Evolutionary conservation across 306 rosid genomes (phyloP), one percentile per base, ranked within the genome.

Genomic region (Dalbergia cochinchinensis): DNA sequence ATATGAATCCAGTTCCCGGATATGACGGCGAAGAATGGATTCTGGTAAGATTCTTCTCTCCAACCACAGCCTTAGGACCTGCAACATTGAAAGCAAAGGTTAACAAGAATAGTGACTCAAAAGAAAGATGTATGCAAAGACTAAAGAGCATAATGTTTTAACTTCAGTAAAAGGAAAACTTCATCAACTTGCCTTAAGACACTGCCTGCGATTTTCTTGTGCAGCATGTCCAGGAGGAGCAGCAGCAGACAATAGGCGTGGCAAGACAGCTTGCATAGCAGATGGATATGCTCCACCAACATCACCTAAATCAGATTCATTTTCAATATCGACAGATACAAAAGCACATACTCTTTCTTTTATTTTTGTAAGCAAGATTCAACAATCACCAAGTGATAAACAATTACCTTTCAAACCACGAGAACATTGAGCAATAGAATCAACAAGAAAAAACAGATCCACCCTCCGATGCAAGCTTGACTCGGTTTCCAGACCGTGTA

Each of bases 11-110:
- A 96, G 78, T 73, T 93, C 98, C 63, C 94, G 85, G 83, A 96
- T 93, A 85, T 96, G 98, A 83, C 80, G 89, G 79, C 89, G 91
- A 48, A 96, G 72, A 76, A 87, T 53, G 16, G 93, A 68, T 76
- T 91, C 98, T 7, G 98, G 92, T 59, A 96, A 87, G 70, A 96
- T 89, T 82, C 87, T 90, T 82, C 96, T 90, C 80, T 91, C 90
- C 85, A 87, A 76, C 99, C 99, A 96, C 82, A 96, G 93, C 87
- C 87, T 91, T 84, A 96, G 83, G 82, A 96, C 97, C 99, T 96
- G 66, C 50, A 71, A 66, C 66, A 81, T 65, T 37, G 80, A 71
- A 33, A 80, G 72, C 57, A 77, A 77, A 69, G 22, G 44, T 75
- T 69, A 74, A 76, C 50, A 78, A 57, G 64, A 33, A 78, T 65